Base-by-base conservation (phyloP, 192 early-diverging fungal genomes). In the Entomortierella beljakovae region DNA sequence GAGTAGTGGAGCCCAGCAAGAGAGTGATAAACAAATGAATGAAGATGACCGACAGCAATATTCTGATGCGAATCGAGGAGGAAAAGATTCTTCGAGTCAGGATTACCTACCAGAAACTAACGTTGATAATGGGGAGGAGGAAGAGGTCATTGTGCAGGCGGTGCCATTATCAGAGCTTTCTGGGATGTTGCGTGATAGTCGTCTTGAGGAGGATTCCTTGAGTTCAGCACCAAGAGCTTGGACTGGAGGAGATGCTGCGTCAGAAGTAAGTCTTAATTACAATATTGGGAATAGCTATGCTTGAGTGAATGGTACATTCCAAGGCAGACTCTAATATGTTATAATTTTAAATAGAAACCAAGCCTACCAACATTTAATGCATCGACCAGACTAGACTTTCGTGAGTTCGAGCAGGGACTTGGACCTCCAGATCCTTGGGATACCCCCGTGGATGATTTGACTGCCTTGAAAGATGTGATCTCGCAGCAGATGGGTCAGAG, bases 371-470 rank as follows among this genome's bases (percentile, higher is more conserved):
- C 67, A 23, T 79, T 79, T 42, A 70, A 56, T 28, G 50, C 63
- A 22, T 37, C 62, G 25, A 79, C 67, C 8, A 50, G 77, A 26
- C 72, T 91, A 35, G 82, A 89, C 58, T 90, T 81, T 70, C 80
- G 85, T 34, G 87, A 90, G 55, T 91, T 91, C 73, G 90, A 91
- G 62, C 88, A 91, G 61, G 88, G 87, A 40, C 68, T 91, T 29
- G 81, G 88, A 20, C 85, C 90, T 16, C 80, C 81, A 52, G 89
- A 91, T 73, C 88, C 89, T 6, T 91, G 87, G 86, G 85, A 88
- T 55, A 83, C 85, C 28, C 81, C 85, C 20, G 86, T 89, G 34
- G 84, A 87, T 71, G 88, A 89, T 56, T 56, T 90, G 58, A 70
- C 81, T 5, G 85, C 85, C 22, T 62, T 91, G 26, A 80, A 77